Conservation (phyloP, 306 rosid species). For the Oxytropis ochrocephala region DNA sequence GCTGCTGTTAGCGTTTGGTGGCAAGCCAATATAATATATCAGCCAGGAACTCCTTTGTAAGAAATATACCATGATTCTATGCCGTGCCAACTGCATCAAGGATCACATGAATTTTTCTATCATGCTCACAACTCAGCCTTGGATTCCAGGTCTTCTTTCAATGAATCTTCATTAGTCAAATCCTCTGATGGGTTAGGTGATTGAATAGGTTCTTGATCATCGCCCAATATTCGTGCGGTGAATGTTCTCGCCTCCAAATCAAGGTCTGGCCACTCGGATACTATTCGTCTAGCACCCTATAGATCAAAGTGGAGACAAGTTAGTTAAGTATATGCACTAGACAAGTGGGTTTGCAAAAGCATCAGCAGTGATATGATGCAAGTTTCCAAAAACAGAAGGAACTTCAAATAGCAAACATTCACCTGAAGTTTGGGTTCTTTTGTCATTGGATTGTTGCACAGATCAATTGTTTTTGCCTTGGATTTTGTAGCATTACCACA, state of each 20-base stretch:
- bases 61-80: conserved; percentile 6
- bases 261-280: conserved; percentile 90
- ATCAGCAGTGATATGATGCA: background rate
- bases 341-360: background rate
- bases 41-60: conserved; percentile 6
- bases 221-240: conserved; percentile 74
- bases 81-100: background rate
- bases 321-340: background rate
- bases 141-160: conserved; percentile 51
- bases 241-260: conserved; percentile 82
- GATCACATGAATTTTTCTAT: background rate
- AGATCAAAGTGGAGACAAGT: conserved; percentile 10
- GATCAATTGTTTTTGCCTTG: conserved; percentile 95
- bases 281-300: conserved; percentile 94
- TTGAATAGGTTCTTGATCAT: conserved; percentile 45
- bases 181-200: conserved; percentile 30
- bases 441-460: conserved; percentile 99
- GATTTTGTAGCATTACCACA: conserved; percentile 95
- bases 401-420: conserved; percentile 1
- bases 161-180: conserved; percentile 13
- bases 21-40: conserved; percentile 17
- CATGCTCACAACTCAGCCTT: conserved; percentile 68
- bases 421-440: conserved; percentile 99
- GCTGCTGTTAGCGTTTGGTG: conserved; percentile 12
- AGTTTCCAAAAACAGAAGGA: conserved; percentile 1